phyloP scores from a whole-genome alignment of 2,329 filamentous ascomycete genomes.

The Aspergillus pseudoterreus region DNA sequence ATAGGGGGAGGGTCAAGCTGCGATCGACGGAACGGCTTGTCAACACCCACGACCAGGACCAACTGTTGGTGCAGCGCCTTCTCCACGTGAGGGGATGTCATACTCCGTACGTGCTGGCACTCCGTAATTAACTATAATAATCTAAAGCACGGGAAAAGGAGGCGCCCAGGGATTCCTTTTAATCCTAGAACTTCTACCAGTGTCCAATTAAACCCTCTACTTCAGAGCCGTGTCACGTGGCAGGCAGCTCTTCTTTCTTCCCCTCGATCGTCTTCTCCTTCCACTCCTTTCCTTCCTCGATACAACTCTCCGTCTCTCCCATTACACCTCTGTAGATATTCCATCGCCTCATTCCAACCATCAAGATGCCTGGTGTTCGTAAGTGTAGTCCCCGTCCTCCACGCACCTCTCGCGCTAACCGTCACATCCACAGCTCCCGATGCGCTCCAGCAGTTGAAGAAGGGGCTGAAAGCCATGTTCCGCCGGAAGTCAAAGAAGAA shows the following conservation, averaged over 20 bases:
- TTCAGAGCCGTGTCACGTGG: neutral
- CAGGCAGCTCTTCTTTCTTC: neutral
- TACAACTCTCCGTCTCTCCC: neutral
- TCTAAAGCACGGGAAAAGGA: neutral
- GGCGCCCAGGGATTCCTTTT: neutral
- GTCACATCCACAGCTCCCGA: constrained; percentile 22
- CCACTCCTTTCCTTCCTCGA: neutral
- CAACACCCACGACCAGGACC: neutral
- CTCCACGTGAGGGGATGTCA: neutral
- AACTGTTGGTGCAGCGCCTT: neutral
- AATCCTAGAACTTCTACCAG: too few relatives aligned
- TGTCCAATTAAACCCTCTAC: neutral
- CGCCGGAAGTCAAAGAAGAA: constrained; percentile 29
- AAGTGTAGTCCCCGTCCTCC: constrained; percentile 12
- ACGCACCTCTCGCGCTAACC: neutral
- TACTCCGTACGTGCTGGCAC: neutral
- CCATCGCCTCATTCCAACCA: neutral
- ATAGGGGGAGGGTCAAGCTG: neutral
- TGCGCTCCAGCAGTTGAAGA: constrained; percentile 31
- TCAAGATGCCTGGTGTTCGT: constrained; percentile 34
- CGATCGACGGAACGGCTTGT: neutral
- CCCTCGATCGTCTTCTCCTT: neutral
- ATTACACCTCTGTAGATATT: neutral
- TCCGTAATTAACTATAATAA: too few relatives aligned
- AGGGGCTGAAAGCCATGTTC: constrained; percentile 30